These are phyloP conservation scores for Eucalyptus victrix DNA, from an alignment of 345 rosid genomes.

Conservation along the genomic window DNA sequence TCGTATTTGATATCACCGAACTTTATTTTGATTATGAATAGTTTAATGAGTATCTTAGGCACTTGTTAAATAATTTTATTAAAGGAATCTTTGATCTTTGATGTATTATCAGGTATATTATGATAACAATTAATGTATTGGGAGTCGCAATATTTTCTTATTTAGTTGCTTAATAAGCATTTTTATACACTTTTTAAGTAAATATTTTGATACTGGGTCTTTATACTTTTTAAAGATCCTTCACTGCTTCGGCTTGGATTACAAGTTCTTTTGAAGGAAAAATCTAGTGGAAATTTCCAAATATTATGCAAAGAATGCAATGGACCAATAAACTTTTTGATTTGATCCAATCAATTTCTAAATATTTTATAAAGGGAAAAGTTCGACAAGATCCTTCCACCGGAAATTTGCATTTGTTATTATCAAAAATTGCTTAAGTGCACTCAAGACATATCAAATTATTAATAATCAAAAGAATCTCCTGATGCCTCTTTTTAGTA, in stretches of 20 bases:
- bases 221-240: not conserved
- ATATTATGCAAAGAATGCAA: not conserved
- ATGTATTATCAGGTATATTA: not conserved
- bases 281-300: not conserved
- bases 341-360: not conserved
- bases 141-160: not conserved
- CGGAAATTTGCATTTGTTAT: not conserved
- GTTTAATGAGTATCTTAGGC: not conserved
- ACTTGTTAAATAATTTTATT: not conserved
- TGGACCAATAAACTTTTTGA: fast-evolving
- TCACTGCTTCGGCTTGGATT: fast-evolving
- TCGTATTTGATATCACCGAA: not conserved
- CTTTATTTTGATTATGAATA: not conserved
- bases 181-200: not conserved
- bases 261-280: not conserved
- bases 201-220: not conserved
- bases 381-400: not conserved
- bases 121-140: not conserved
- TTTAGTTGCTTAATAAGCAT: not conserved
- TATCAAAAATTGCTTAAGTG: not conserved
- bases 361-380: not conserved
- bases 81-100: not conserved
- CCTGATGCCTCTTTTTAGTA: too few relatives aligned
- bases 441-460: too few relatives aligned
- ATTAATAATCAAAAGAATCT: too few relatives aligned